Conservation (phyloP, 1,284 basidiomycete species). For the Marasmius oreades region DNA sequence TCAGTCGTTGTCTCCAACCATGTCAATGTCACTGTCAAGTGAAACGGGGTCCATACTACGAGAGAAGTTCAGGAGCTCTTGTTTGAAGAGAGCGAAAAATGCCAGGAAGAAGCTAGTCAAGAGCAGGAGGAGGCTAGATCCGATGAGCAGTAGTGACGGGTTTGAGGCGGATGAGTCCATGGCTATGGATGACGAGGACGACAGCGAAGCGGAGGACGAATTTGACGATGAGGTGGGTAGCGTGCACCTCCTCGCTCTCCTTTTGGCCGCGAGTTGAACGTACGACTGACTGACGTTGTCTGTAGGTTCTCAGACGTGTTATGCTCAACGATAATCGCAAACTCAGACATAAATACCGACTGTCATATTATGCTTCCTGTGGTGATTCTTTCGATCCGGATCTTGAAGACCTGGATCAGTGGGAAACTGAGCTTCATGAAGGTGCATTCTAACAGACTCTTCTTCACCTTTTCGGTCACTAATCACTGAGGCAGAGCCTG, state of each 20-base stretch:
- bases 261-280: neutral
- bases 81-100: slow-evolving; percentile 53
- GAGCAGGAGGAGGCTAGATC: slow-evolving; percentile 30
- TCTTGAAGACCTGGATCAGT: slow-evolving; percentile 8
- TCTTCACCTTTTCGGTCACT: neutral
- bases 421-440: slow-evolving; percentile 10
- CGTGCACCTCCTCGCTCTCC: neutral
- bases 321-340: slow-evolving; percentile 7
- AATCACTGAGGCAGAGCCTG: neutral
- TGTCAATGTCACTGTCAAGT: slow-evolving; percentile 12
- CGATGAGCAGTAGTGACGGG: slow-evolving; percentile 47
- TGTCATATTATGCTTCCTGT: slow-evolving; percentile 10
- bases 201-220: slow-evolving; percentile 21
- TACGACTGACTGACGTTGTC: neutral
- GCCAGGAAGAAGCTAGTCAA: slow-evolving; percentile 48
- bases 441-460: neutral
- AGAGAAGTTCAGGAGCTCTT: slow-evolving; percentile 57
- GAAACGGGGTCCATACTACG: slow-evolving; percentile 41
- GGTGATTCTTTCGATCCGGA: slow-evolving; percentile 16
- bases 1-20: slow-evolving; percentile 19
- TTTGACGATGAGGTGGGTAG: slow-evolving; percentile 9
- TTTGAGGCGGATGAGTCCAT: slow-evolving; percentile 37
- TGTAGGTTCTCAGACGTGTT: slow-evolving; percentile 9
- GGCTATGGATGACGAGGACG: slow-evolving; percentile 39
- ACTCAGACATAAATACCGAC: slow-evolving; percentile 8